phyloP scores from a whole-genome alignment of 2,329 filamentous ascomycete species.

The Trichophyton schoenleinii region DNA sequence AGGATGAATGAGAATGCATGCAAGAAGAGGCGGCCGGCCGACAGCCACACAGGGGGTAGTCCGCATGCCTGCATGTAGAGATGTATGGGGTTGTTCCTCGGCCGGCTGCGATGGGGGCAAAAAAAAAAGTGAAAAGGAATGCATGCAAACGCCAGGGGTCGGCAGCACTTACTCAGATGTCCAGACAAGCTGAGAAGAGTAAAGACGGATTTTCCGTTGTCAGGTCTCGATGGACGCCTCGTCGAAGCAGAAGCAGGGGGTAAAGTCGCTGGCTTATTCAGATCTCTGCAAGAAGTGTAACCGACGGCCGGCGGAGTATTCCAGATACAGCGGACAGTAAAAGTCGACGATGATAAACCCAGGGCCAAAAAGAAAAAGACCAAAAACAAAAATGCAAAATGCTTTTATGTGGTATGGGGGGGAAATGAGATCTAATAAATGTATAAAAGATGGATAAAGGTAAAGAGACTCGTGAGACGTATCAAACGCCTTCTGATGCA shows the following conservation, averaged over 20 bases:
- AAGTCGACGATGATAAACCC: neutral
- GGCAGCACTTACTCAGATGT: neutral
- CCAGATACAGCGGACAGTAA: neutral
- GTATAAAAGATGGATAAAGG: neutral
- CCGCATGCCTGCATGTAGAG: neutral
- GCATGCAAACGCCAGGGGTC: slow-evolving; percentile 1
- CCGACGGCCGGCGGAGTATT: slow-evolving; percentile 4
- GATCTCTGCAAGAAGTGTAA: slow-evolving; percentile 3
- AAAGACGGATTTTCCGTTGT: neutral
- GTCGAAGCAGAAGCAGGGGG: too few relatives aligned
- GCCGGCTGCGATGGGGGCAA: neutral
- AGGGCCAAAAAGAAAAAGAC: neutral
- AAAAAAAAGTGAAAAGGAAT: neutral
- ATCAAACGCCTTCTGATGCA: slow-evolving; percentile 7
- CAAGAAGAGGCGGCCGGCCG: neutral
- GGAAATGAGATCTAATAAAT: slow-evolving; percentile 5
- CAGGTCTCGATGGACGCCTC: neutral
- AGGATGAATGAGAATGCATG: slow-evolving; percentile 4
- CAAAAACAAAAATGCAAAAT: neutral
- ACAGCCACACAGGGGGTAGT: neutral
- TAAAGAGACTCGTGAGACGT: slow-evolving; percentile 8
- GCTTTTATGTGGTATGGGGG: slow-evolving; percentile 1
- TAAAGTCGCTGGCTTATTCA: neutral
- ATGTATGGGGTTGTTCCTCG: too few relatives aligned
- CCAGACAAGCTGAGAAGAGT: neutral